Conservation (phyloP, 345 rosid species). For the Carallia brachiata region DNA sequence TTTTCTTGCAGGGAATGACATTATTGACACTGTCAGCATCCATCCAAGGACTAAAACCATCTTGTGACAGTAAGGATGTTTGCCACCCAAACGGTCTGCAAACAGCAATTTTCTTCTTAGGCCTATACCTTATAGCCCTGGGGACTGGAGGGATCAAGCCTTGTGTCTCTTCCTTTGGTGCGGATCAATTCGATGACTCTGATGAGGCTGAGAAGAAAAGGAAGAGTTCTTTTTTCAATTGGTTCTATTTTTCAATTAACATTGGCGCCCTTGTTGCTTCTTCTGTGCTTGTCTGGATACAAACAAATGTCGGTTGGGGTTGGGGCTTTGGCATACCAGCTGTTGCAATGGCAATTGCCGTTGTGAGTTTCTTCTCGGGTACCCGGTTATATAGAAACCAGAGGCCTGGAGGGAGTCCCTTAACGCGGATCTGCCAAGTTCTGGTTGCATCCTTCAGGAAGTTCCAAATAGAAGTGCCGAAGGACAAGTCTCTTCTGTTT, state of each 20-base stretch:
- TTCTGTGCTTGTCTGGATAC: conserved; percentile 49
- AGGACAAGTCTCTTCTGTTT: conserved; percentile 29
- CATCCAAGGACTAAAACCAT: conserved; percentile 40
- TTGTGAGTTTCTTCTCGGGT: conserved; percentile 47
- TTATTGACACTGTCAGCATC: conserved; percentile 51
- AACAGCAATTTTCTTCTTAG: conserved; percentile 33
- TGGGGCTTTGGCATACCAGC: conserved; percentile 58
- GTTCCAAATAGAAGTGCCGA: conserved; percentile 21
- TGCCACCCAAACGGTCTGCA: conserved; percentile 37
- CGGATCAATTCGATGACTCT: conserved; percentile 55
- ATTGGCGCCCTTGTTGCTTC: conserved; percentile 49
- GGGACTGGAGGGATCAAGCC: conserved; percentile 64
- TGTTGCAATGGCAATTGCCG: conserved; percentile 48
- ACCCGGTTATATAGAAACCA: conserved; percentile 45
- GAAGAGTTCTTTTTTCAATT: conserved; percentile 55
- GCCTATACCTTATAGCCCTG: conserved; percentile 44
- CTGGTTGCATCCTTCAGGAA: conserved; percentile 42
- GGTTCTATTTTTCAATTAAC: conserved; percentile 52
- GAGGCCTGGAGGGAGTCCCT: conserved; percentile 52
- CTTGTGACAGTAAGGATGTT: conserved; percentile 28
- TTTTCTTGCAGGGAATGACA: conserved; percentile 45
- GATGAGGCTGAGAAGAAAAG: conserved; percentile 40
- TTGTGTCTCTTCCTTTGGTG: conserved; percentile 58
- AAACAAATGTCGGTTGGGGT: conserved; percentile 56
- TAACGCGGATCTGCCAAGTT: conserved; percentile 46